Base-by-base conservation (phyloP, 2,329 filamentous ascomycete species). In the Fusarium mangiferae region DNA sequence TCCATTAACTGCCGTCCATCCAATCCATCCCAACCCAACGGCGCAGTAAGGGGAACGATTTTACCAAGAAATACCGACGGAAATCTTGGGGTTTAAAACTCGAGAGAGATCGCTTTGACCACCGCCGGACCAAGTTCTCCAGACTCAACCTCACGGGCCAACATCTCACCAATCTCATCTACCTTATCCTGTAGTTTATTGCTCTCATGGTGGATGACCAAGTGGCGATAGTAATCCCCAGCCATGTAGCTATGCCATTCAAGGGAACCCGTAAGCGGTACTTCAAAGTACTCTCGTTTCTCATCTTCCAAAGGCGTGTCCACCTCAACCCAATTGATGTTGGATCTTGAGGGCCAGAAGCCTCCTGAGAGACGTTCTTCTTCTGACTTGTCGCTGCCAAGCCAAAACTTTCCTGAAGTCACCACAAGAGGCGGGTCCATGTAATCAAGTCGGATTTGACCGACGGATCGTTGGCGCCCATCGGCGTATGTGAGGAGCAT, bases 341-440 rank as follows among this genome's bases (percentile, higher is more conserved):
- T 26, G 28, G 7, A 30, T 1, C 13, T 3, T 8, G 1, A 7
- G 5, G 15, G 35, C 56, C 18, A 38, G 17, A 30, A 24, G 9
- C 35, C 35, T 1, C 6, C 17, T 3, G 14, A 15, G 5, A 49
- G 8, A 17, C 3, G 18, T 3, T 33, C 15, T 0, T 20, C 1
- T 2, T 39, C 2, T n/a, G 15, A 14, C 17, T 20, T 39, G 4
- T 14, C 26, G 1, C 4, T 5, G 3, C 36, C 22, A 14, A 66
- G 36, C 63, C 61, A 58, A 0, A 58, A 18, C 1, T 18, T 49
- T 15, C 18, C 49, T 1, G 49, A 33, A 2, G 3, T 3, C 4
- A 58, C 13, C 1, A 1, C 0, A 1, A 66, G 12, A 20, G 48
- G 22, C 7, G 38, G 9, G 1, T 8, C 18, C 15, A 66, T 22